Percentiles rank a stretch among this genome's conserved stretches.
Conservation (phyloP, 805 yeast species). For the Pachysolen tannophilus region DNA sequence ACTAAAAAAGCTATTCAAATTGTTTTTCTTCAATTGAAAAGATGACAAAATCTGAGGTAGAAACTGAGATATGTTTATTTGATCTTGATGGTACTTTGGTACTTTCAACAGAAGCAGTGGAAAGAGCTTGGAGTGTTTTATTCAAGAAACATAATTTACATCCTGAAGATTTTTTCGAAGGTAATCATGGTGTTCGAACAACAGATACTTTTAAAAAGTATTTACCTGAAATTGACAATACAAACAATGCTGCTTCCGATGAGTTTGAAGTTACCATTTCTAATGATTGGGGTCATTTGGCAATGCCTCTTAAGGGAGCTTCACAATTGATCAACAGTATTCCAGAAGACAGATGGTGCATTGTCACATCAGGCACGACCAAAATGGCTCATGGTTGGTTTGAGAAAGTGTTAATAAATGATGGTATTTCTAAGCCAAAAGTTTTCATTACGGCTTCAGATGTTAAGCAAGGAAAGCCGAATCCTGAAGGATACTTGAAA, state of each 20-base stretch:
- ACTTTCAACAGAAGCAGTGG: slow-evolving; percentile 75
- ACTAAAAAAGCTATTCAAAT: not conserved
- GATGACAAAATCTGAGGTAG: slow-evolving; percentile 10
- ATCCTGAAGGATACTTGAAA: slow-evolving; percentile 72
- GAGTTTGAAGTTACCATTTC: slow-evolving; percentile 62
- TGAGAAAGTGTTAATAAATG: slow-evolving; percentile 46
- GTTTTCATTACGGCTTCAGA: slow-evolving; percentile 77
- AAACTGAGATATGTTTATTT: slow-evolving; percentile 35
- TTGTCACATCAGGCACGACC: slow-evolving; percentile 78
- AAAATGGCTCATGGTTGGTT: slow-evolving; percentile 78
- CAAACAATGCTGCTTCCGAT: slow-evolving; percentile 44
- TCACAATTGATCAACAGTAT: slow-evolving; percentile 50
- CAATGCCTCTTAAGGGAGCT: slow-evolving; percentile 73
- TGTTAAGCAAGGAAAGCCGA: slow-evolving; percentile 75
- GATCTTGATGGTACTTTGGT: slow-evolving; percentile 87
- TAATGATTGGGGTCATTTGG: slow-evolving; percentile 62
- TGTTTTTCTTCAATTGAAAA: not conserved
- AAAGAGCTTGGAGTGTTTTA: slow-evolving; percentile 73
- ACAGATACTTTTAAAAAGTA: slow-evolving; percentile 66
- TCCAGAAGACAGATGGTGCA: slow-evolving; percentile 68
- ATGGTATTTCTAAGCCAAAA: slow-evolving; percentile 44
- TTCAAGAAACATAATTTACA: slow-evolving; percentile 59
- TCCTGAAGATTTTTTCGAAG: slow-evolving; percentile 62
- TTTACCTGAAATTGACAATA: slow-evolving; percentile 68
- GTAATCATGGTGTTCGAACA: slow-evolving; percentile 80